Base-by-base conservation (phyloP, 1,284 basidiomycete genomes). In the Cutaneotrichosporon sp. region DNA sequence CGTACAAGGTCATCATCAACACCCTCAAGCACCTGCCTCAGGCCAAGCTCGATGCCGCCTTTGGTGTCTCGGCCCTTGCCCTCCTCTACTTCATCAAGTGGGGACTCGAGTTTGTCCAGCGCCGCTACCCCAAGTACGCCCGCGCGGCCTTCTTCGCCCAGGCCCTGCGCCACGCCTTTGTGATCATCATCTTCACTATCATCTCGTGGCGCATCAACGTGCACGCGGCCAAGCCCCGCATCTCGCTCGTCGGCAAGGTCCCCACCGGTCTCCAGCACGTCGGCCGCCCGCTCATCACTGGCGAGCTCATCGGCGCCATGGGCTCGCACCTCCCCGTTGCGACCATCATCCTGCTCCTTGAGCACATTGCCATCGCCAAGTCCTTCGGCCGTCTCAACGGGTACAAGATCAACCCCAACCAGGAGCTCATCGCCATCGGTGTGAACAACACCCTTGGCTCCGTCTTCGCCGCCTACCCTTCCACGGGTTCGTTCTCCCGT, bases 351-450 rank as follows among this genome's bases (percentile, higher is more conserved):
- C 84, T 99, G 47, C 83, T 99, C 16, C 85, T 99, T 55, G 95
- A 99, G 79, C 97, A 99, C 81, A 97, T 99, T 67, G 90, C 95
- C 52, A 99, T 98, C 70, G 87, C 91, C 29, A 94, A 93, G 80
- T 91, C 94, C 0, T 99, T 99, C 77, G 95, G 97, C 64, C 88
- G 95, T 63, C 80, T 97, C 66, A 98, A 99, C 79, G 89, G 89
- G 38, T 99, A 99, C 84, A 97, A 93, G 79, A 98, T 99, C 79
- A 89, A 97, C 74, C 94, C 95, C 18, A 95, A 94, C 81, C 95
- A 98, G 79, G 95, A 98, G 79, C 85, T 98, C 56, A 90, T 98
- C 70, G 95, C 97, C 45, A 98, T 99, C 67, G 95, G 97, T 46
- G 93, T 98, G n/a, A 81, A 79, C 74, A 81, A 81, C 71, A 77